Evolutionary conservation across 352 stramenopile genomes (phyloP), one percentile per base, ranked within the genome.

Genomic region (Globisporangium mamillatum): DNA sequence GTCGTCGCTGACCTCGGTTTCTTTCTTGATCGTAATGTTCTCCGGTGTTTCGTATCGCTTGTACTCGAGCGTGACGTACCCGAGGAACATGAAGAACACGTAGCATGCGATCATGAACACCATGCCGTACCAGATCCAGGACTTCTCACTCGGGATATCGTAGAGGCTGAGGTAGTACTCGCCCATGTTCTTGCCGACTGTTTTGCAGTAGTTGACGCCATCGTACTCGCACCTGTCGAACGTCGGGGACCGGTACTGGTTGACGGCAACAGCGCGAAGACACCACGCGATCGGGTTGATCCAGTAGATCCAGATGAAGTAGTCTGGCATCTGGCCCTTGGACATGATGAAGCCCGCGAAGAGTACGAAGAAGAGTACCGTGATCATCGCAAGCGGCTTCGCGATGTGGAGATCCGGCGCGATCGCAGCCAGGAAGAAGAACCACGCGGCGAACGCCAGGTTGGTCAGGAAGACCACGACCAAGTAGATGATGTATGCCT

Each of bases 291-390:
- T 60, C 3, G 81, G 82, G 52, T 86, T 84, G 12, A 90, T 41
- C 67, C 74, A 88, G 68, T 81, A 85, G 34, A 86, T 53, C 77
- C 77, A 85, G 29, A 73, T 78, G 25, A 58, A 76, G 38, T 79
- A 78, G 55, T 71, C 59, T 2, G 78, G 81, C 20, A 90, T 80
- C 2, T 75, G 55, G 4, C 63, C 58, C 46, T 80, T 76, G 9
- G 77, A 60, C 54, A 85, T 70, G 10, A 75, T 58, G 60, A 77
- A 75, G 8, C 74, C 74, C 22, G 67, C 63, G 22, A 86, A 89
- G 2, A 90, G 22, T 2, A 86, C 60, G 63, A 78, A 86, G 25
- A 85, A 48, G 32, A 74, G 29, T 1, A 79, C 69, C 0, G 67
- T 70, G 16, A 79, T 41, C 62, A 78, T 79, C 7, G 73, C 68